phyloP scores from a whole-genome alignment of 306 rosid genomes.

The Glycine soja region DNA sequence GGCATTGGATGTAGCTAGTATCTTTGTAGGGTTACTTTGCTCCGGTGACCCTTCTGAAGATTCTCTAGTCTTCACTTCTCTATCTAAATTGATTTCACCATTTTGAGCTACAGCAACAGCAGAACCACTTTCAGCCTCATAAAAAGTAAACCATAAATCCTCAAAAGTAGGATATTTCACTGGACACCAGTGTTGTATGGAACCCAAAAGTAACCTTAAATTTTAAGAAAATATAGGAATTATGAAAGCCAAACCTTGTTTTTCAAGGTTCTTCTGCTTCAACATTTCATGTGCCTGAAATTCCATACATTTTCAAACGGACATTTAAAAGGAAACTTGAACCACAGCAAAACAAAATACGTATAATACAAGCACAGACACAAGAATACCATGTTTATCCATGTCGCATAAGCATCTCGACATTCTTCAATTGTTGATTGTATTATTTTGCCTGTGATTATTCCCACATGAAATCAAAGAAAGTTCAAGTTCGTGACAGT shows the following conservation, averaged over 20 bases:
- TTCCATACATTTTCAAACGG: slow-evolving; percentile 37
- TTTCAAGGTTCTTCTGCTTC: slow-evolving; percentile 67
- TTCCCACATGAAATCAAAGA: slow-evolving; percentile 46
- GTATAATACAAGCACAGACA: background rate
- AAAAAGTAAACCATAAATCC: slow-evolving; percentile 40
- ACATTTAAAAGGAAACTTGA: slow-evolving; percentile 16
- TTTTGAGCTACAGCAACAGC: slow-evolving; percentile 46
- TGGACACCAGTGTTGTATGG: slow-evolving; percentile 29
- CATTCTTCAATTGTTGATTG: slow-evolving; percentile 96
- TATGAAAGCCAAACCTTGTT: slow-evolving; percentile 57
- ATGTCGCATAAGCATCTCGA: slow-evolving; percentile 76
- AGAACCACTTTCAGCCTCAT: slow-evolving; percentile 52
- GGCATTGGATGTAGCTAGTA: slow-evolving; percentile 44
- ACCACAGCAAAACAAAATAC: slow-evolving; percentile 22
- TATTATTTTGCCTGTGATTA: slow-evolving; percentile 83
- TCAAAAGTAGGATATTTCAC: slow-evolving; percentile 1
- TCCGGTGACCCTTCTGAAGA: slow-evolving; percentile 59
- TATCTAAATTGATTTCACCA: slow-evolving; percentile 49
- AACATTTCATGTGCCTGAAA: slow-evolving; percentile 83
- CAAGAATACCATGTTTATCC: slow-evolving; percentile 74
- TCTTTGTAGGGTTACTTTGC: slow-evolving; percentile 43
- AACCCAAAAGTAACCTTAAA: slow-evolving; percentile 36
- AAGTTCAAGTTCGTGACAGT: slow-evolving; percentile 29
- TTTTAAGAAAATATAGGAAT: slow-evolving; percentile 32
- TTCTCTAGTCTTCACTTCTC: slow-evolving; percentile 56